Evolutionary conservation across 2,329 filamentous ascomycete species (phyloP).

Genomic region (Rasamsonia emersonii): DNA sequence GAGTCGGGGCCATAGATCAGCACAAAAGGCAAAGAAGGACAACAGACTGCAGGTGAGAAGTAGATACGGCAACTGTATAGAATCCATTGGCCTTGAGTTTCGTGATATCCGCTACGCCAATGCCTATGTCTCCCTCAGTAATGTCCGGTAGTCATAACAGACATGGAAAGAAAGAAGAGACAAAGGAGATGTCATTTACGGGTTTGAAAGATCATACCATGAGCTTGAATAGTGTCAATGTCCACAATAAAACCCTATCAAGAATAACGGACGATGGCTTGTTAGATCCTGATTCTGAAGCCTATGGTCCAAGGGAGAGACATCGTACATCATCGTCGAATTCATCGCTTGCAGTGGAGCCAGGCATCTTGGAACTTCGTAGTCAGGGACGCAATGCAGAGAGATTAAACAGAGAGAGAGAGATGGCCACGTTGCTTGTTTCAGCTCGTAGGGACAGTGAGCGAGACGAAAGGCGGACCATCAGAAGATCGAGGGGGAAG

Average conservation of each 20-base stretch:
- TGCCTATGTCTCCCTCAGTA: slow-evolving; percentile 33
- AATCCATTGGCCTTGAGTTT: slow-evolving; percentile 57
- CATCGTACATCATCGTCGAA: slow-evolving; percentile 40
- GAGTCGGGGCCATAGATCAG: slow-evolving; percentile 2
- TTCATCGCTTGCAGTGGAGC: slow-evolving; percentile 46
- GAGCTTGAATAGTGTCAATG: slow-evolving; percentile 57
- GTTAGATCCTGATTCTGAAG: slow-evolving; percentile 3
- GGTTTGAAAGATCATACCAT: slow-evolving; percentile 43
- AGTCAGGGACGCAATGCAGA: neutral
- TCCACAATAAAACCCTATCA: slow-evolving; percentile 53
- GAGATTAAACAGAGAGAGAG: slow-evolving; percentile 14
- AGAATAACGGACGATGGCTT: neutral
- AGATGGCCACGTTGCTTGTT: too few relatives aligned
- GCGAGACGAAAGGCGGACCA: too few relatives aligned
- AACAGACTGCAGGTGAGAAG: neutral
- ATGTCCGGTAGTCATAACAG: neutral
- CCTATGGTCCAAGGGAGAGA: too few relatives aligned
- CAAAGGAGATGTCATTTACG: neutral
- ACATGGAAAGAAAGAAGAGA: neutral
- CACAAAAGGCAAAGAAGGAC: neutral
- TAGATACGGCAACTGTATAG: slow-evolving; percentile 52
- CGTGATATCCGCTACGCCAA: slow-evolving; percentile 56
- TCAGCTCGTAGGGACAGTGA: too few relatives aligned
- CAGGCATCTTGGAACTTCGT: slow-evolving; percentile 36
- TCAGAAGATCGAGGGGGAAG: too few relatives aligned